phyloP scores from a whole-genome alignment of 78 protist species.

The Acrasis kona region DNA sequence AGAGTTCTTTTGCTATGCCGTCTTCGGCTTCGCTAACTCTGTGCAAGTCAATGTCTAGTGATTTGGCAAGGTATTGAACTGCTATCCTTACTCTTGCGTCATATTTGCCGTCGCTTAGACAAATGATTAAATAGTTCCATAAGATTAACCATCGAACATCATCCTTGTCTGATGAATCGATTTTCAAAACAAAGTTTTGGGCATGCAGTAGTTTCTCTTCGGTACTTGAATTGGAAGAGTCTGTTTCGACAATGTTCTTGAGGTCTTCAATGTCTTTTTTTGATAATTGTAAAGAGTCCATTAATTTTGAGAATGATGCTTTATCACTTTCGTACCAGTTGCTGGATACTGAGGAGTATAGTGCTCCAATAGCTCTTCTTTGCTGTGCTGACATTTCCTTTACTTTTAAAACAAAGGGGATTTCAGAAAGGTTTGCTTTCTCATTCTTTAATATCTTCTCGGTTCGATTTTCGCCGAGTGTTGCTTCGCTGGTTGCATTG shows the following conservation, averaged over 20 bases:
- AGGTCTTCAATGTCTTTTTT: not conserved
- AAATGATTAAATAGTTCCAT: not conserved
- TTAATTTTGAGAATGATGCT: not conserved
- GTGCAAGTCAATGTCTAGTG: not conserved
- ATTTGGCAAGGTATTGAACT: not conserved
- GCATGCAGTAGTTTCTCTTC: not conserved
- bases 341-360: not conserved
- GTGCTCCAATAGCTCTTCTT: not conserved
- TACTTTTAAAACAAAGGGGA: not conserved
- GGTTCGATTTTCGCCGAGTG: no score
- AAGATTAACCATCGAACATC: not conserved
- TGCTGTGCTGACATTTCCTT: not conserved
- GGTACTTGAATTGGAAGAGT: no score
- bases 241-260: not conserved
- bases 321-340: not conserved
- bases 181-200: not conserved
- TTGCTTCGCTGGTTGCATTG: no score
- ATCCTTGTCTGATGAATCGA: not conserved
- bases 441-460: no score
- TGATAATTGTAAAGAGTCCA: not conserved
- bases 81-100: not conserved
- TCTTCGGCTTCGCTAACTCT: not conserved
- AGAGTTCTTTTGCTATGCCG: not conserved
- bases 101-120: not conserved
- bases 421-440: not conserved